Evolutionary conservation across 1,284 basidiomycete genomes (phyloP).

Genomic region (Microstroma glucosiphilum): DNA sequence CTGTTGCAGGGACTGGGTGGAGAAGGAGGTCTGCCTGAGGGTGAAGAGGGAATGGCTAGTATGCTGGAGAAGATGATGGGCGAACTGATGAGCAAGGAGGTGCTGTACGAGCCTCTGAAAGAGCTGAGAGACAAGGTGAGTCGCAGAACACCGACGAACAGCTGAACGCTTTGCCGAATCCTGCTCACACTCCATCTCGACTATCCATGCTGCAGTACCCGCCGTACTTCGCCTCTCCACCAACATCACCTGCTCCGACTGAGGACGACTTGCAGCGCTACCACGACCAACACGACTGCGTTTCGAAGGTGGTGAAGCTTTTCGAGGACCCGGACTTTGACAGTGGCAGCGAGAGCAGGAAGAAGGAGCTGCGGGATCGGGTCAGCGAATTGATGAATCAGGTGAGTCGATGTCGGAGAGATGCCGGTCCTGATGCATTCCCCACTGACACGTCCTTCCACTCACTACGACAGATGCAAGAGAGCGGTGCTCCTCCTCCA

Average conservation of each 20-base stretch:
- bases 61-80: conserved; percentile 87
- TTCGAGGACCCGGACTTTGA: conserved; percentile 62
- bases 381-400: conserved; percentile 70
- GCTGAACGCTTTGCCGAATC: not conserved
- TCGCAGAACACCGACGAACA: conserved; percentile 12
- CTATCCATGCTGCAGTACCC: conserved; percentile 65
- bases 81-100: conserved; percentile 86
- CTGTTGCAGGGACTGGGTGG: conserved; percentile 56
- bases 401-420: conserved; percentile 54
- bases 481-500: conserved; percentile 74
- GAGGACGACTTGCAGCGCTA: conserved; percentile 66
- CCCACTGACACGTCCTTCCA: not conserved
- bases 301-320: conserved; percentile 64
- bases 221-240: conserved; percentile 61
- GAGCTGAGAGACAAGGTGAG: conserved; percentile 76
- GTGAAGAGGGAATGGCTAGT: conserved; percentile 61
- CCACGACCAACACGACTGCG: conserved; percentile 62
- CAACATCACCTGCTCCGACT: conserved; percentile 51
- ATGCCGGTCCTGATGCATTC: conserved; percentile 3
- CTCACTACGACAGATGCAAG: conserved; percentile 63
- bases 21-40: conserved; percentile 38
- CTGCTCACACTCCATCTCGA: conserved; percentile 5
- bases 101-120: conserved; percentile 84
- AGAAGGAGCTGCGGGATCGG: conserved; percentile 57
- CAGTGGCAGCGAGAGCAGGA: conserved; percentile 55